Conservation (phyloP, 2,329 filamentous ascomycete species). For the Hirsutella minnesotensis region DNA sequence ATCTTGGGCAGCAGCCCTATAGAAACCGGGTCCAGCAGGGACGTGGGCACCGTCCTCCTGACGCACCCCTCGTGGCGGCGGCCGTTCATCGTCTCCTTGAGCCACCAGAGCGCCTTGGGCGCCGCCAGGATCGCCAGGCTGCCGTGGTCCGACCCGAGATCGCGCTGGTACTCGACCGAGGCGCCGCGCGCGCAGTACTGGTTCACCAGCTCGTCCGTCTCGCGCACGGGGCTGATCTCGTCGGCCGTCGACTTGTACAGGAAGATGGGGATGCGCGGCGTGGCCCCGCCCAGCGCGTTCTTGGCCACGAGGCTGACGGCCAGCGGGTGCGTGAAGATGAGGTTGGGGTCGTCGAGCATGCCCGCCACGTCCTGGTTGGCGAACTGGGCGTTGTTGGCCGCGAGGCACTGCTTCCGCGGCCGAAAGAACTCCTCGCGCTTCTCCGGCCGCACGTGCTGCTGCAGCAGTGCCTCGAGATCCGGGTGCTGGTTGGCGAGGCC, state of each 20-base stretch:
- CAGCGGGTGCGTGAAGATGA: conserved; percentile 11
- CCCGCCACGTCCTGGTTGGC: conserved; percentile 21
- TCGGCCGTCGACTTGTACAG: conserved; percentile 37
- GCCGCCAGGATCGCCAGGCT: conserved; percentile 6
- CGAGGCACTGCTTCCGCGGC: conserved; percentile 13
- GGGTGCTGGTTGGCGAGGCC: conserved; percentile 13
- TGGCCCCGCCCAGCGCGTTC: conserved; percentile 20
- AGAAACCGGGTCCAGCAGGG: conserved; percentile 7
- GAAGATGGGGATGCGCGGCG: conserved; percentile 34
- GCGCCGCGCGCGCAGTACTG: conserved; percentile 28
- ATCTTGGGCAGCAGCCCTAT: conserved; percentile 6
- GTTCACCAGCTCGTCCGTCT: conserved; percentile 29
- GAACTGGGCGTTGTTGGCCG: conserved; percentile 15
- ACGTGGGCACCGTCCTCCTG: conserved; percentile 3
- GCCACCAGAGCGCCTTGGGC: conserved; percentile 8
- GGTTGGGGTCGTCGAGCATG: conserved; percentile 27
- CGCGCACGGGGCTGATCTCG: conserved; percentile 28
- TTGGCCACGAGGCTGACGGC: conserved; percentile 15
- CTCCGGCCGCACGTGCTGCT: conserved; percentile 9
- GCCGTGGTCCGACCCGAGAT: conserved; percentile 27
- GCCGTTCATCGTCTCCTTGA: conserved; percentile 6
- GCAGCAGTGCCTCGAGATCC: conserved; percentile 5
- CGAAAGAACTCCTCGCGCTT: conserved; percentile 16
- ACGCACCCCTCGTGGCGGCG: conserved; percentile 1
- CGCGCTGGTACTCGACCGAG: conserved; percentile 30